Percentiles rank a stretch among this genome's conserved stretches.
Conservation (phyloP, 202 grass and related monocot genomes). For the Bolboschoenoplectus hybrid region DNA sequence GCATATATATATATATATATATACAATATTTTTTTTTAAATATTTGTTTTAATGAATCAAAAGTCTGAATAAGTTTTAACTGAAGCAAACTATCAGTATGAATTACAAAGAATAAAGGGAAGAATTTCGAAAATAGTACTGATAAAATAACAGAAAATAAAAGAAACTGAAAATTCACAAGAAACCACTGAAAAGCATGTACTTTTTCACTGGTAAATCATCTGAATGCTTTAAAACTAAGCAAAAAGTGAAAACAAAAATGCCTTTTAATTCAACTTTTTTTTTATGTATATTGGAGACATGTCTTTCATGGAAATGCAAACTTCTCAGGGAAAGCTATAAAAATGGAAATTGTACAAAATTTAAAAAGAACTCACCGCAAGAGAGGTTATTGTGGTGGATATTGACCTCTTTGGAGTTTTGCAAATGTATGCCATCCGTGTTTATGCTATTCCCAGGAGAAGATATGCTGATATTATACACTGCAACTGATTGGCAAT, state of each 20-base stretch:
- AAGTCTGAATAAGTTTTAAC: not conserved
- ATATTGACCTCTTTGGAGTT: slow-evolving; percentile 97
- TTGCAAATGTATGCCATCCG: slow-evolving; percentile 97
- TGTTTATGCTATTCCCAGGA: slow-evolving; percentile 84
- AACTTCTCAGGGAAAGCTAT: not conserved
- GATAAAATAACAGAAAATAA: not conserved
- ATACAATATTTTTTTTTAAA: no score
- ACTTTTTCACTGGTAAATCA: not conserved
- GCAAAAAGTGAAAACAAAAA: not conserved
- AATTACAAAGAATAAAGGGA: not conserved
- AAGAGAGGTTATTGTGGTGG: slow-evolving; percentile 79
- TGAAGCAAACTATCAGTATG: not conserved
- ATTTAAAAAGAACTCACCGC: slow-evolving; percentile 55
- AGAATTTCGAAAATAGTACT: not conserved
- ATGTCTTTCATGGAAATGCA: not conserved
- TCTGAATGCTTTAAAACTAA: not conserved
- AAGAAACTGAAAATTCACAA: not conserved
- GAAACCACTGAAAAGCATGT: not conserved
- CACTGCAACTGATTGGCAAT: slow-evolving; percentile 80
- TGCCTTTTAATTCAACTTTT: not conserved
- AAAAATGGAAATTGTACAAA: slow-evolving; percentile 25
- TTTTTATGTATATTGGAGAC: not conserved
- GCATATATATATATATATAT: not conserved
- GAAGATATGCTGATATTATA: slow-evolving; percentile 85
- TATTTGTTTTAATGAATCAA: no score